Percentiles rank a stretch among this genome's conserved stretches.
phyloP scores from a whole-genome alignment of 768 basidiomycete genomes.

The Termitomyces sp. region DNA sequence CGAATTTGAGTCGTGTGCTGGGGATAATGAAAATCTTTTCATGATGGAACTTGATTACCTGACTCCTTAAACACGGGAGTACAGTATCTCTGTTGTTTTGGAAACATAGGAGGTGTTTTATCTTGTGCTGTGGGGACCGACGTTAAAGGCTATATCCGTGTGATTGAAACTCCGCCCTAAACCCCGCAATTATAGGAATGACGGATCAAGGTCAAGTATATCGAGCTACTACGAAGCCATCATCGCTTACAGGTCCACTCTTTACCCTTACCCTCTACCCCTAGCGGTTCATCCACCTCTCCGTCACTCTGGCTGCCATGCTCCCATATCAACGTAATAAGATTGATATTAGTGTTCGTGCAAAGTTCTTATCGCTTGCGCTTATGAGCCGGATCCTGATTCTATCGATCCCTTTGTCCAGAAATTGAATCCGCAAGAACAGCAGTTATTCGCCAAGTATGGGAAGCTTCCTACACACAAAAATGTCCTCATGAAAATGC shows the following conservation, averaged over 20 bases:
- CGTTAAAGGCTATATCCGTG: conserved; percentile 10
- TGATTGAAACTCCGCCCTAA: conserved; percentile 25
- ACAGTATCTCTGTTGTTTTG: conserved; percentile 4
- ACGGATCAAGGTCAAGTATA: conserved; percentile 17
- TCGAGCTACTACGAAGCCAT: conserved; percentile 16
- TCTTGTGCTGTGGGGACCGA: neutral
- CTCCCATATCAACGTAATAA: conserved; percentile 83
- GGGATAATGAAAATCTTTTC: conserved; percentile 1
- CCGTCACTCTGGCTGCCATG: conserved; percentile 42
- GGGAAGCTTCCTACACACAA: conserved; percentile 94
- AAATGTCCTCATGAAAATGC: conserved; percentile 91
- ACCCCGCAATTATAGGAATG: conserved; percentile 22
- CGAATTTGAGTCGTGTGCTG: neutral
- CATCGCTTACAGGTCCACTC: conserved; percentile 12
- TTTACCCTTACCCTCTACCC: conserved; percentile 17
- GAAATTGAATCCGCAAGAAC: conserved; percentile 86
- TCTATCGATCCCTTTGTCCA: conserved; percentile 30
- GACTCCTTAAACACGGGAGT: neutral
- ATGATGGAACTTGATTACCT: conserved; percentile 10
- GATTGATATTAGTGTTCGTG: conserved; percentile 87
- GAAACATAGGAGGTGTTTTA: conserved; percentile 1
- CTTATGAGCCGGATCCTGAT: conserved; percentile 14
- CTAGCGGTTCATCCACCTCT: conserved; percentile 24
- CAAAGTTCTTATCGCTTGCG: neutral
- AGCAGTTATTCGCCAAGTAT: conserved; percentile 91